Evolutionary conservation across 371 early-diverging fungal species (phyloP), one percentile per base, ranked within the genome.

Genomic region (Zancudomyces culisetae): DNA sequence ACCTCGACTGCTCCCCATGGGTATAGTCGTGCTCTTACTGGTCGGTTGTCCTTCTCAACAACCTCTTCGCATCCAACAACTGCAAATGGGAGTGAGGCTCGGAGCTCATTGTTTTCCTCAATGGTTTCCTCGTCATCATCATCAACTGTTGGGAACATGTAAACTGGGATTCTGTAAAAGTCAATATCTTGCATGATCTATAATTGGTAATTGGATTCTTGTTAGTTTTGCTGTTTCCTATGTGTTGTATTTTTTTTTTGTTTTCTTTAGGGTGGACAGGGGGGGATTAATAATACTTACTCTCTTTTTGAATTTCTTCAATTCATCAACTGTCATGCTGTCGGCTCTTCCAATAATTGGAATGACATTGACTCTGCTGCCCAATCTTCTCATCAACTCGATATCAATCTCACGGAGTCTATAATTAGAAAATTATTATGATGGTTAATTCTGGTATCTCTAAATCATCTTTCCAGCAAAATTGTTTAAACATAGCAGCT

Each of bases 1-100:
- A 87, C 83, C 68, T 95, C 94, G 22, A 97, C 90, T 55, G 87
- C 76, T 60, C 99, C 99, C 98, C 98, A 98, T 30, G 92, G 93
- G 63, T 97, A 99, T 63, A 87, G 87, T 43, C 99, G 79, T 51
- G 90, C 96, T 42, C 98, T 78, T 18, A 92, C 62, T 12, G 76
- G 57, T 19, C 80, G 74, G 55, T 63, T 68, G 43, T 57, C 54
- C 42, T 56, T 53, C 27, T 61, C 60, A 35, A 89, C 76, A 50
- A 87, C 90, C 58, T 92, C 90, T 46, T 94, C 90, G 58, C 84
- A 79, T 6, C 98, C 97, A 54, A 98, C 83, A 24, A 97, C 80
- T 1, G 97, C 81, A 62, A 98, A 95, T 2, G 98, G 98, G 20
- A 93, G 72, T 30, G 90, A 74, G 10, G 75, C 74, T 54, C 84